Base-by-base conservation (phyloP, 2,329 filamentous ascomycete genomes). In the Fusarium tanahbumbuense region DNA sequence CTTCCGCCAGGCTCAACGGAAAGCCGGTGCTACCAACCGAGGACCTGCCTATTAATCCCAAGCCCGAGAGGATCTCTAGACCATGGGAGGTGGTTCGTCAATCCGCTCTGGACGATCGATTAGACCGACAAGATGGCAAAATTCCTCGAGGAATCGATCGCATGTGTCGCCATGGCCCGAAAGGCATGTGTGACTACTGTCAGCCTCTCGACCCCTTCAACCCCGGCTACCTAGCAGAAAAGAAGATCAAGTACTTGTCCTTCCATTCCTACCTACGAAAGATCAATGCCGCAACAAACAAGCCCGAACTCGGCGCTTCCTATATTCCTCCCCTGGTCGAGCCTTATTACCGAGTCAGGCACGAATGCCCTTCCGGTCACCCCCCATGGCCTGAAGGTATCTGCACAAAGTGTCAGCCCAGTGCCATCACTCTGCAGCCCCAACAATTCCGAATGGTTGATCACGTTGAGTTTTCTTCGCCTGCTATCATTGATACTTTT, bases 111-210 rank as follows among this genome's bases (percentile, higher is more conserved):
- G 97, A 99, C 78, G 91, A 99, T 77, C 85, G 87, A 59, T 83
- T 99, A 77, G 96, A 99, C 80, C 93, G 89, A 81, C 87, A 91
- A 72, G 91, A 96, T 84, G 96, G 96, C 72, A 99, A 97, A 83
- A 97, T 98, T 54, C 83, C 89, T 22, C 86, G 94, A 67, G 87
- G 87, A 67, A 87, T 87, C 62, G 93, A 97, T 78, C 93, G 92
- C 78, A 96, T 99, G 94, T 99, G 96, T 83, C 91, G 93, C 67
- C 96, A 99, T 79, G 95, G 95, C 2, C 91, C 92, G 54, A 98
- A 97, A 82, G 96, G 96, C 79, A 99, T 99, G 96, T 99, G 96
- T 81, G 96, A 99, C 82, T 97, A 98, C 82, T 99, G 96, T 83
- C 97, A 97, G 89, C 97, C 97, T 0, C 83, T 98, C 53, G 96